These are phyloP conservation scores for Lizanozyma gosingica DNA, from an alignment of 1,139 yeast species.

Conservation along the genomic window DNA sequence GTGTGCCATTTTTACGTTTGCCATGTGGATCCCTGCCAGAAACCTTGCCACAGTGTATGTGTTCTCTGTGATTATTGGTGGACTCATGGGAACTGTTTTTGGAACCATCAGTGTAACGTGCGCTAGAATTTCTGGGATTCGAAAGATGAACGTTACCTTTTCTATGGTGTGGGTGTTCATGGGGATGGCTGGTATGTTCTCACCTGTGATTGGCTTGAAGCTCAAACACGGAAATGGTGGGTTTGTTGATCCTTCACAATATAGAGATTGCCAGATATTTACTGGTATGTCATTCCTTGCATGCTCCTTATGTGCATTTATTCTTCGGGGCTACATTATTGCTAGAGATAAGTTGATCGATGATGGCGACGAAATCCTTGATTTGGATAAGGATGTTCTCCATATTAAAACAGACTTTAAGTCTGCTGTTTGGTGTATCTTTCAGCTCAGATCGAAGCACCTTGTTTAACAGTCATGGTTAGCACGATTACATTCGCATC, in stretches of 20 bases:
- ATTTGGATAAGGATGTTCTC: background rate
- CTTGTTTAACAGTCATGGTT: background rate
- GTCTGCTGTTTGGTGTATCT: background rate
- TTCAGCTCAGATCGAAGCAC: background rate
- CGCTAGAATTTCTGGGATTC: background rate
- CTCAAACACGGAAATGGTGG: slow-evolving; percentile 18
- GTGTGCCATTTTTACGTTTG: slow-evolving; percentile 32
- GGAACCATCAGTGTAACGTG: slow-evolving; percentile 22
- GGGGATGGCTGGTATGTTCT: slow-evolving; percentile 15
- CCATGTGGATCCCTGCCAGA: slow-evolving; percentile 57
- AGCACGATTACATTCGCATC: too few relatives aligned
- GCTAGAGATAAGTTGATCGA: slow-evolving; percentile 9
- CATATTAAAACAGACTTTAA: background rate
- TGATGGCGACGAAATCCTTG: background rate
- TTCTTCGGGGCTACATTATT: slow-evolving; percentile 9
- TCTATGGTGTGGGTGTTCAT: slow-evolving; percentile 1
- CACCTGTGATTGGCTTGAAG: slow-evolving; percentile 47
- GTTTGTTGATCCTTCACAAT: background rate
- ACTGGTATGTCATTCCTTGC: background rate
- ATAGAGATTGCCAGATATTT: background rate
- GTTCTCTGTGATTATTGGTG: slow-evolving; percentile 39
- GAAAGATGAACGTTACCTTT: slow-evolving; percentile 1
- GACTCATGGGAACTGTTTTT: slow-evolving; percentile 44
- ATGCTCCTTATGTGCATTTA: background rate
- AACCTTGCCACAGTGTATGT: slow-evolving; percentile 43